Evolutionary conservation across 2,329 filamentous ascomycete genomes (phyloP).

Genomic region (Ramularia collo-cygni): DNA sequence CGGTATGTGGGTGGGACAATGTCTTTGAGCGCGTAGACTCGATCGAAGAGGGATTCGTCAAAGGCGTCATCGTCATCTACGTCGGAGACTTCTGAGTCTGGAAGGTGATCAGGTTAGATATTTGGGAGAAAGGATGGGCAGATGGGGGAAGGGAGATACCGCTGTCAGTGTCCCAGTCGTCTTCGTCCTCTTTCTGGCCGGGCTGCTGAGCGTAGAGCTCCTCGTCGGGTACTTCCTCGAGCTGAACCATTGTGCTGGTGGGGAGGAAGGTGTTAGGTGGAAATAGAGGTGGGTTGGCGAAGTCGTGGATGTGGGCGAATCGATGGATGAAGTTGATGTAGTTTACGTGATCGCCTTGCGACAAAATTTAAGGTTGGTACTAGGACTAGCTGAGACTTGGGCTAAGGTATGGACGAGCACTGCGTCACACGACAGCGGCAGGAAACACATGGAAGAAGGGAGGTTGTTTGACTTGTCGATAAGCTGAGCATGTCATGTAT

Average conservation of each 20-base stretch:
- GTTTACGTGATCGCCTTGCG: too few species aligned
- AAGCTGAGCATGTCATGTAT: too few species aligned
- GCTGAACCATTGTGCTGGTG: slow-evolving; percentile 72
- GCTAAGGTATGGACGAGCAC: too few species aligned
- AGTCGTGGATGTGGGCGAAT: not conserved
- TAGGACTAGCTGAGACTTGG: too few species aligned
- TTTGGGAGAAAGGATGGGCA: not conserved
- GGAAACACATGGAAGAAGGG: too few species aligned
- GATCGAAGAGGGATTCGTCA: slow-evolving; percentile 38
- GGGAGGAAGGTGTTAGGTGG: not conserved
- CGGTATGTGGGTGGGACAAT: slow-evolving; percentile 40
- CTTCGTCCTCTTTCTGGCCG: slow-evolving; percentile 60
- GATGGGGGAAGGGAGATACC: slow-evolving; percentile 49
- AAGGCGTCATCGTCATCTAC: slow-evolving; percentile 59
- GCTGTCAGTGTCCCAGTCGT: slow-evolving; percentile 84
- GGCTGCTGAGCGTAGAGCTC: slow-evolving; percentile 71
- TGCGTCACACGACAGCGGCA: too few species aligned
- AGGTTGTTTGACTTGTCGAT: too few species aligned
- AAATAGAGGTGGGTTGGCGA: not conserved
- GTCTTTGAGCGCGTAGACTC: slow-evolving; percentile 39
- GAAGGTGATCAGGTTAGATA: slow-evolving; percentile 3
- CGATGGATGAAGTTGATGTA: not conserved
- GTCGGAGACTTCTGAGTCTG: slow-evolving; percentile 69
- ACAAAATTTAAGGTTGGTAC: too few species aligned
- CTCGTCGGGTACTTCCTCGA: slow-evolving; percentile 95